Evolutionary conservation across 2,329 filamentous ascomycete species (phyloP).

Genomic region (Fusarium liriodendri): DNA sequence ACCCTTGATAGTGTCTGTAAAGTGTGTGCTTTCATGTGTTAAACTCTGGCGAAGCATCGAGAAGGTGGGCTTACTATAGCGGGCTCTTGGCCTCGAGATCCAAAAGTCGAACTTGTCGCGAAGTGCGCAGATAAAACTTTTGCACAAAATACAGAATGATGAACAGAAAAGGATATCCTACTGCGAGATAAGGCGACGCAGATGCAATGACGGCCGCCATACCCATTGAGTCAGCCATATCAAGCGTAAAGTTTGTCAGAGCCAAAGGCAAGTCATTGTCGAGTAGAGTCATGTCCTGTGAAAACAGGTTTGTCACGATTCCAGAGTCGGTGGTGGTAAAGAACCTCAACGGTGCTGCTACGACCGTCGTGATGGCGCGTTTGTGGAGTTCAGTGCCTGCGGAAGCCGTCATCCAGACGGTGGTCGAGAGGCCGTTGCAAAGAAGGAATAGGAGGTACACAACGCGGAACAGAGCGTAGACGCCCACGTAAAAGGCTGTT

Average conservation of each 20-base stretch:
- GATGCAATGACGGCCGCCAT: constrained; percentile 61
- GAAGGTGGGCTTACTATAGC: constrained; percentile 37
- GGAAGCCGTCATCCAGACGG: constrained; percentile 44
- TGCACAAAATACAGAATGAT: constrained; percentile 62
- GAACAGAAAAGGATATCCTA: constrained; percentile 62
- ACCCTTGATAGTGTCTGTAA: constrained; percentile 67
- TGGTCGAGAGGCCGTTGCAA: constrained; percentile 10
- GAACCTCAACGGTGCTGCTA: constrained; percentile 54
- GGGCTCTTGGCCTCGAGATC: constrained; percentile 72
- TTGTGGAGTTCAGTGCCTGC: constrained; percentile 50
- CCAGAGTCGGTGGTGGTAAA: constrained; percentile 57
- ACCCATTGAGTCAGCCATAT: constrained; percentile 48
- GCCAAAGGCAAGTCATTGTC: constrained; percentile 53
- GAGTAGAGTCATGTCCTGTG: constrained; percentile 57
- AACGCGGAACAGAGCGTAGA: constrained; percentile 43
- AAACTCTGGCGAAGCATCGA: background rate
- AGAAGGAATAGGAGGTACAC: constrained; percentile 34
- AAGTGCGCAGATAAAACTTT: constrained; percentile 69
- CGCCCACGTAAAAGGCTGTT: constrained; percentile 45
- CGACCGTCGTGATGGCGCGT: constrained; percentile 47
- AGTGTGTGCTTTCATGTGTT: constrained; percentile 54
- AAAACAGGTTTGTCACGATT: constrained; percentile 56
- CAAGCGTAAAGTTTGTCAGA: constrained; percentile 45
- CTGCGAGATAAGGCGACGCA: constrained; percentile 56
- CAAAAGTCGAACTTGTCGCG: constrained; percentile 68